Evolutionary conservation across 1,284 basidiomycete genomes (phyloP).

Genomic region (Peniophora sp.): DNA sequence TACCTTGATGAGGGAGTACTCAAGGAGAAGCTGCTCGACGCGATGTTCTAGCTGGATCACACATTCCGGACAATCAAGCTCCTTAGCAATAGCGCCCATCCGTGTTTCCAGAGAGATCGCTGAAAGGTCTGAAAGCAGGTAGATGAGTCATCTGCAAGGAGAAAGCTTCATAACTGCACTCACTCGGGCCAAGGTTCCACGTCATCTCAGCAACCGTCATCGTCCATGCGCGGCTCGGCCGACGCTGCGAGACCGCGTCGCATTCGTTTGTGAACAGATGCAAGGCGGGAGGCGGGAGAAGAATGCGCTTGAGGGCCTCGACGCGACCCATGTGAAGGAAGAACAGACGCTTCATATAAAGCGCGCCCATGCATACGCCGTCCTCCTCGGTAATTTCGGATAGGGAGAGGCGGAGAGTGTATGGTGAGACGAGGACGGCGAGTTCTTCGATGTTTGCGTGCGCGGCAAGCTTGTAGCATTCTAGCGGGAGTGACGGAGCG

Average conservation of each 20-base stretch:
- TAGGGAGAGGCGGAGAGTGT: constrained; percentile 15
- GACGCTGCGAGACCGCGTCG: neutral
- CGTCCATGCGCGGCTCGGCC: neutral
- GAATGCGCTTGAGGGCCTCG: neutral
- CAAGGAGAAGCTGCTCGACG: neutral
- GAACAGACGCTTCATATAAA: constrained; percentile 18
- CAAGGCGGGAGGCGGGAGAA: neutral
- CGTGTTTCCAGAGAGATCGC: constrained; percentile 40
- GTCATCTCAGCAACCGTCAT: neutral
- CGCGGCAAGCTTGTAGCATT: constrained; percentile 11
- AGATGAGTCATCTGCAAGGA: neutral
- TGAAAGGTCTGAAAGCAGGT: constrained; percentile 19
- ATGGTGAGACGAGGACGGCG: constrained; percentile 16
- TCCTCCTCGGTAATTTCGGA: constrained; percentile 16
- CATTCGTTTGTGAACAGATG: neutral
- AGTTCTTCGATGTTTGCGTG: constrained; percentile 15
- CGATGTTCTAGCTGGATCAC: neutral
- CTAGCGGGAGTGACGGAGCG: constrained; percentile 12
- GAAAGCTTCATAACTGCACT: neutral
- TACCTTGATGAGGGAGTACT: neutral
- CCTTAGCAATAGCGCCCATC: constrained; percentile 48
- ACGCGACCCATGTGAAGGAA: neutral
- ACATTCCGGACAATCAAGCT: constrained; percentile 39
- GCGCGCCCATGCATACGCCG: constrained; percentile 15
- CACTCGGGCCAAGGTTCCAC: constrained; percentile 1